A percentile compares a stretch with the other conserved stretches of the same genome.
These are phyloP conservation scores for Seiridium unicorne DNA, from an alignment of 2,329 filamentous ascomycete species.

Conservation along the genomic window DNA sequence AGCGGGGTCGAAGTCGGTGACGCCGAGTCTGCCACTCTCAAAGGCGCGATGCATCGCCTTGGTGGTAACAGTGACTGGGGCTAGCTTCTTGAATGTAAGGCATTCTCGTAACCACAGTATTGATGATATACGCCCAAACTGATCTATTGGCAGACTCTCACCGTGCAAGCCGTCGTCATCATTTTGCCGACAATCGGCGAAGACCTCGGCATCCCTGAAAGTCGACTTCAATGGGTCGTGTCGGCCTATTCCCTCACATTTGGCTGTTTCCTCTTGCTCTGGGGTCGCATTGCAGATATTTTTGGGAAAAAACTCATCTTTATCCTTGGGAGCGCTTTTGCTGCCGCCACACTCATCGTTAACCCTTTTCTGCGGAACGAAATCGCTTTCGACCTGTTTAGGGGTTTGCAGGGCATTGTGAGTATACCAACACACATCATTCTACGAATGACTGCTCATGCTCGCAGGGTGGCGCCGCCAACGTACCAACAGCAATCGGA, in stretches of 20 bases:
- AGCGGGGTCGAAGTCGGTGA: slow-evolving; percentile 11
- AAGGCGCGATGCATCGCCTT: slow-evolving; percentile 53
- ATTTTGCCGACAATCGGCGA: slow-evolving; percentile 60
- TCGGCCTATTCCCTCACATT: slow-evolving; percentile 66
- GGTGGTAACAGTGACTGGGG: slow-evolving; percentile 53
- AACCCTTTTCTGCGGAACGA: slow-evolving; percentile 67
- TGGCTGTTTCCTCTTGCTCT: slow-evolving; percentile 66
- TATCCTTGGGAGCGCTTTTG: slow-evolving; percentile 61
- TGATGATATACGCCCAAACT: slow-evolving; percentile 13
- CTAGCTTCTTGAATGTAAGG: slow-evolving; percentile 52
- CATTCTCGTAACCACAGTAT: background rate
- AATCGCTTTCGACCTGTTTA: slow-evolving; percentile 65
- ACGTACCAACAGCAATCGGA: slow-evolving; percentile 69
- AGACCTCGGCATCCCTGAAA: slow-evolving; percentile 54
- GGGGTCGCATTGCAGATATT: slow-evolving; percentile 66
- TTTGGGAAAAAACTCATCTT: slow-evolving; percentile 67
- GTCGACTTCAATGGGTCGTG: slow-evolving; percentile 63
- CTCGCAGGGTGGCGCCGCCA: slow-evolving; percentile 59
- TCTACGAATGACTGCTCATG: background rate
- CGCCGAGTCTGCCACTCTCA: slow-evolving; percentile 35
- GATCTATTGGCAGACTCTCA: slow-evolving; percentile 7
- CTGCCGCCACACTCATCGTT: slow-evolving; percentile 55
- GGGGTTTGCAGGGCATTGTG: slow-evolving; percentile 63
- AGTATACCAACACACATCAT: slow-evolving; percentile 9
- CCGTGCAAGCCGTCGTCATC: slow-evolving; percentile 57